Evolutionary conservation across 345 rosid species (phyloP), one percentile per base, ranked within the genome.

Genomic region (Sisymbrium irio): DNA sequence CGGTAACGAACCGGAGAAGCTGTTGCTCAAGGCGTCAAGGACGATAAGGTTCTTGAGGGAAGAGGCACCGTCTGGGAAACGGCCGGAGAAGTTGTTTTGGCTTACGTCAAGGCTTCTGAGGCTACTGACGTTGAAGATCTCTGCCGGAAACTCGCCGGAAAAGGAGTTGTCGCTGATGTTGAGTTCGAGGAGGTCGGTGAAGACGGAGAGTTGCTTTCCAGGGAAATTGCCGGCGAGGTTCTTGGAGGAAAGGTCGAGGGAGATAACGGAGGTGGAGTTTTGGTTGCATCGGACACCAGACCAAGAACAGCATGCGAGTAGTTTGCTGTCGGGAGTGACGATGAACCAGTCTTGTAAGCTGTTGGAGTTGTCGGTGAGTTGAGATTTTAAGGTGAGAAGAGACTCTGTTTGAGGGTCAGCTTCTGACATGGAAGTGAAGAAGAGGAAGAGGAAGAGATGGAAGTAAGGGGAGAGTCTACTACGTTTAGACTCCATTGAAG

Each of bases 11-110:
- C 97, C 97, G 3, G 93, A 82, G 82, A 94, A 94, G 87, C 96
- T 89, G 80, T 94, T 94, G 78, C 96, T 89, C 51, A 91, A 86
- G 20, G 93, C 98, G 67, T 94, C 83, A 62, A 94, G 85, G 71
- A 82, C 72, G 46, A 77, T 82, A 44, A 89, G 83, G 55, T 76
- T 84, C 22, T 17, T 33, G 65, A 91, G 85, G 46, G 81, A 69
- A 6, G 83, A 85, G 66, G 83, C 67, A 28, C 85, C 90, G 12
- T 66, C 64, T 0, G 93, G 96, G 67, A 94, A 89, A 41, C 65
- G 76, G 4, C 87, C 86, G 0, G 97, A 88, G 69, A 94, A 91
- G 76, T 89, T 94, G 87, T 94, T 94, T 76, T 89, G 76, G 81
- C 96, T 87, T 36, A 94, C 79, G 76, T 89, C 98, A 28, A 94